Base-by-base conservation (phyloP, 306 rosid species). In the Gleditsia sinensis region DNA sequence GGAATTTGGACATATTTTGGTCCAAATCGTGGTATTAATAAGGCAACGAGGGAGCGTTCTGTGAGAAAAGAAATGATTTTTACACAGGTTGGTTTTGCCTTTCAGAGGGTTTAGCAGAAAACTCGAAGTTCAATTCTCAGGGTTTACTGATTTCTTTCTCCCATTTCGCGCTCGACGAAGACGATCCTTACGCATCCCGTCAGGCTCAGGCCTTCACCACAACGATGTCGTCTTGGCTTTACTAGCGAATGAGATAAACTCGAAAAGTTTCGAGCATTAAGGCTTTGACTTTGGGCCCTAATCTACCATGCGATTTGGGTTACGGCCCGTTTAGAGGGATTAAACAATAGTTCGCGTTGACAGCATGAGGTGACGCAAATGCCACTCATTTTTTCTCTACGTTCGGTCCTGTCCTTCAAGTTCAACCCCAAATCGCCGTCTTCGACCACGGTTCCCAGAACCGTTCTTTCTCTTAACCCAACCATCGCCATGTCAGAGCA, bases 401-500 rank as follows among this genome's bases (percentile, higher is more conserved):
- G 80, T 0, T 71, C 82, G 9, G 16, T 27, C 34, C 9, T 50
- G 43, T 8, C 32, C 76, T 0, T 57, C 7, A 7, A 16, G 9
- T 39, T 61, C 46, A 1, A 25, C 67, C 74, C 73, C 21, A 73
- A 82, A 75, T 42, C 57, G 19, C 46, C 43, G 61, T 17, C 45
- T 9, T 13, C 42, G 42, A 9, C 50, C 66, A n/a, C 24, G 58
- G 27, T 43, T 67, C 69, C 83, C 50, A 76, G 67, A 78, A 17
- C 71, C 42, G 30, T 43, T 23, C 53, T 25, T 24, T 25, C 25
- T 5, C 50, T 53, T 68, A 10, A 75, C 79, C 54, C 66, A 74
- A 37, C 80, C 48, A 20, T 57, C 32, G 55, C 86, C 74, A 91
- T 91, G 69, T 54, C 88, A 1, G 65, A 61, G 73, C 72, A 68